phyloP scores from a whole-genome alignment of 768 basidiomycete species.

The Rhizopogon rudus region DNA sequence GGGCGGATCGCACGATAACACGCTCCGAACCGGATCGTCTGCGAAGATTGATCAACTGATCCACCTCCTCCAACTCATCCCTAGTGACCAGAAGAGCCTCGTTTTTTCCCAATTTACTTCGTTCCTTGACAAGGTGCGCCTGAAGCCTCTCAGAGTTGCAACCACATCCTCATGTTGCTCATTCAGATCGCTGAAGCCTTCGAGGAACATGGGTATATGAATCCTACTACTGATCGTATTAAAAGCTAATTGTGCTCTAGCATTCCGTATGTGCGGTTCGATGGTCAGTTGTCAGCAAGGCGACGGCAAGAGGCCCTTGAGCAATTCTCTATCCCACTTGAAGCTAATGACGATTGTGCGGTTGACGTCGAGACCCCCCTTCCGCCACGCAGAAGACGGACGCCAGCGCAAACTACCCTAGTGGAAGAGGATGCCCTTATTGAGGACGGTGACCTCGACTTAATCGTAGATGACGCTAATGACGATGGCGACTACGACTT shows the following conservation, averaged over 20 bases:
- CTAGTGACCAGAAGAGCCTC: slow-evolving; percentile 68
- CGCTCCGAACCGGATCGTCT: slow-evolving; percentile 53
- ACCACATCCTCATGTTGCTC: background rate
- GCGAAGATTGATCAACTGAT: slow-evolving; percentile 84
- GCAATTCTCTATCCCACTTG: slow-evolving; percentile 66
- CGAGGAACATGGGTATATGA: slow-evolving; percentile 54
- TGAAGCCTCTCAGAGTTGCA: background rate
- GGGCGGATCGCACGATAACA: slow-evolving; percentile 34
- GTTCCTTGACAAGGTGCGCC: slow-evolving; percentile 69
- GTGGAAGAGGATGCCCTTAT: slow-evolving; percentile 9
- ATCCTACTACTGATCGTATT: background rate
- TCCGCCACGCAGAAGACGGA: slow-evolving; percentile 6
- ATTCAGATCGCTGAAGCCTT: slow-evolving; percentile 66
- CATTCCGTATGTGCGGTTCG: slow-evolving; percentile 76
- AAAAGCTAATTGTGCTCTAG: slow-evolving; percentile 29
- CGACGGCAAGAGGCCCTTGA: slow-evolving; percentile 74
- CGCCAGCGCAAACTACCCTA: background rate
- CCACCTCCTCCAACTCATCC: slow-evolving; percentile 65
- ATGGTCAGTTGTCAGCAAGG: slow-evolving; percentile 81
- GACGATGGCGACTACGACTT: slow-evolving; percentile 20
- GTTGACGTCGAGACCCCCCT: slow-evolving; percentile 12
- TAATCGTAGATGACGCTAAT: slow-evolving; percentile 21
- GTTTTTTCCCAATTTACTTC: slow-evolving; percentile 91
- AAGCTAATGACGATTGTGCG: slow-evolving; percentile 22
- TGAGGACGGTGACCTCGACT: slow-evolving; percentile 31